Percentiles rank a stretch among this genome's conserved stretches.
Conservation (phyloP, 495 filamentous ascomycete genomes). For the Hypomontagnella submonticulosa region DNA sequence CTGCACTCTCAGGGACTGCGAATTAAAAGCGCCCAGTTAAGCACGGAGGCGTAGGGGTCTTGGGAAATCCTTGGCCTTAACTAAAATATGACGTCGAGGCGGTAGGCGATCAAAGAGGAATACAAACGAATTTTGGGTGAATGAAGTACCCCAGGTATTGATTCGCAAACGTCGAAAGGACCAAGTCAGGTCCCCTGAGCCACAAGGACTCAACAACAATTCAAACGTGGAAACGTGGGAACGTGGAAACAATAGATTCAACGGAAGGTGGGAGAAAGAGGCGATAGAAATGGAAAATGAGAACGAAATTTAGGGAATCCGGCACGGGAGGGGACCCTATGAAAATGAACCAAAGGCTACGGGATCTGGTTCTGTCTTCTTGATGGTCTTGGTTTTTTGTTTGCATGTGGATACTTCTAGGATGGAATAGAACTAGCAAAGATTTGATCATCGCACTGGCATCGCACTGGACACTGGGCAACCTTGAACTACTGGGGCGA, state of each 20-base stretch:
- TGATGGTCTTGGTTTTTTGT: conserved; percentile 34
- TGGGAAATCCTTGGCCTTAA: conserved; percentile 43
- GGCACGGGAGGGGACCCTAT: conserved; percentile 32
- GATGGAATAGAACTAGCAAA: conserved; percentile 31
- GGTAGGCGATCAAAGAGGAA: conserved; percentile 28
- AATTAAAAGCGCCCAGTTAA: conserved; percentile 31
- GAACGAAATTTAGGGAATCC: conserved; percentile 17
- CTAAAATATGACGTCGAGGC: conserved; percentile 43
- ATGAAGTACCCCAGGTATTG: conserved; percentile 16
- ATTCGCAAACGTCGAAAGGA: conserved; percentile 34
- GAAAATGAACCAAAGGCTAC: conserved; percentile 28
- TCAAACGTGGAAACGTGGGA: background rate
- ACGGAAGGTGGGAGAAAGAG: conserved; percentile 34
- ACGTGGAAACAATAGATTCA: conserved; percentile 14
- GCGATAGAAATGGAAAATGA: conserved; percentile 36
- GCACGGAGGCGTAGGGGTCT: conserved; percentile 42
- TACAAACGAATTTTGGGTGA: conserved; percentile 24
- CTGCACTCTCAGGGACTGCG: conserved; percentile 2
- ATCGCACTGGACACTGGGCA: background rate
- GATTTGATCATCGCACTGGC: conserved; percentile 36
- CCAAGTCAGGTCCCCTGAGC: conserved; percentile 21
- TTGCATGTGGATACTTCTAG: conserved; percentile 44
- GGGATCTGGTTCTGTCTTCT: conserved; percentile 39
- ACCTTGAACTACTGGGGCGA: background rate
- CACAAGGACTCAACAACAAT: conserved; percentile 12